These are phyloP conservation scores for Trichoderma asperellum DNA, from an alignment of 2,329 filamentous ascomycete species.

Conservation along the genomic window DNA sequence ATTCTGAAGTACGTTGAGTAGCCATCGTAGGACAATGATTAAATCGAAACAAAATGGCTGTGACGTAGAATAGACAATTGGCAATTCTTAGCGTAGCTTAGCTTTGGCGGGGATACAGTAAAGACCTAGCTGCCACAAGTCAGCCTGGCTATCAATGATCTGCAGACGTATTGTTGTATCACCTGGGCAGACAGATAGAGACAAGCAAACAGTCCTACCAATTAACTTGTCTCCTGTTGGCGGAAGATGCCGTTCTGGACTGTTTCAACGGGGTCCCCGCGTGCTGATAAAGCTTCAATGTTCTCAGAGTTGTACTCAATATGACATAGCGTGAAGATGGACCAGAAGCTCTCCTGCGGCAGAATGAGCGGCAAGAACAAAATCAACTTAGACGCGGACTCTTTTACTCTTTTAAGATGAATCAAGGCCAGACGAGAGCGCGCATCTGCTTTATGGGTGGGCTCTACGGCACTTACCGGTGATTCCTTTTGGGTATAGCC, in stretches of 20 bases:
- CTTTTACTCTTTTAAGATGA: slow-evolving; percentile 1
- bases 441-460: slow-evolving; percentile 4
- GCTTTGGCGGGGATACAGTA: neutral
- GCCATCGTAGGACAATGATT: slow-evolving; percentile 10
- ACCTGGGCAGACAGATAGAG: neutral
- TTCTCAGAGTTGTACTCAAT: neutral
- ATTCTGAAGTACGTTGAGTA: neutral
- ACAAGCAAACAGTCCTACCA: neutral
- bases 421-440: neutral
- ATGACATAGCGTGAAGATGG: neutral
- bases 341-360: neutral
- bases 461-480: neutral
- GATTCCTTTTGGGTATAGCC: neutral
- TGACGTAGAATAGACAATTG: neutral
- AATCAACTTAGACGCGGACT: slow-evolving; percentile 3
- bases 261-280: neutral
- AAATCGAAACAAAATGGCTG: neutral
- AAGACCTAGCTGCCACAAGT: neutral
- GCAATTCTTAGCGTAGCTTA: neutral
- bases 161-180: neutral
- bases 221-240: neutral
- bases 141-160: neutral
- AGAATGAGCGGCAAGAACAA: neutral
- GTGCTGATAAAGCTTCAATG: too few relatives aligned
- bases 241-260: neutral